Base-by-base conservation (phyloP, 1,284 basidiomycete species). In the Trametes sp. region DNA sequence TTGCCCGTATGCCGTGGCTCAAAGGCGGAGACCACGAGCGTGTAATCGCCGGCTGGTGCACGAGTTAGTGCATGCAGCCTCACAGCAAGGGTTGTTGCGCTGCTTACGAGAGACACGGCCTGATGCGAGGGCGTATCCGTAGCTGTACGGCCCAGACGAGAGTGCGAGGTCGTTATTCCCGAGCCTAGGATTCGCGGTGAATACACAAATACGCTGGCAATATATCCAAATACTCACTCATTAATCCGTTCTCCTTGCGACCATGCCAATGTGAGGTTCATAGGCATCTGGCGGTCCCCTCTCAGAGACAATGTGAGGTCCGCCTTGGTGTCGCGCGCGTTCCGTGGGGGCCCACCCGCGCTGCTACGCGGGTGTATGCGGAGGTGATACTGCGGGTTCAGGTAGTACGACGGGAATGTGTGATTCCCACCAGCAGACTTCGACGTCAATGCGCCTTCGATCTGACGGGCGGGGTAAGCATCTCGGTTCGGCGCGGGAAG, bases 361-460 rank as follows among this genome's bases (percentile, higher is more conserved):
- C n/a, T n/a, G 1, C 19, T 14, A 9, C 36, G 60, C 0, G 84
- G 76, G 58, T 81, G 76, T 14, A 96, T 77, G 2, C 75, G 80
- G 4, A 98, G 77, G 52, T 83, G 81, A 74, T 93, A 98, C 73
- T 98, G 95, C 0, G 96, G 96, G 72, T 98, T 98, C 61, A 86
- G 77, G 86, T 96, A 91, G 77, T 94, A 98, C 0, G 90, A 89
- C 0, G 93, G 85, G 68, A 88, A 82, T 0, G 85, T 86, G 51
- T 88, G 85, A 71, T 96, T 96, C 0, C 96, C 96, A 0, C 96
- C 96, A 0, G 93, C 86, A 11, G 87, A 92, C 64, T 88, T 89
- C 45, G 78, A 83, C 0, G 88, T 90, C 70, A 97, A 84, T 0
- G 78, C 72, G 2, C 88, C 90, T 0, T 84, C 77, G 10, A 90